phyloP scores from a whole-genome alignment of 2,329 filamentous ascomycete species.

The Ceratocystis lukuohia region DNA sequence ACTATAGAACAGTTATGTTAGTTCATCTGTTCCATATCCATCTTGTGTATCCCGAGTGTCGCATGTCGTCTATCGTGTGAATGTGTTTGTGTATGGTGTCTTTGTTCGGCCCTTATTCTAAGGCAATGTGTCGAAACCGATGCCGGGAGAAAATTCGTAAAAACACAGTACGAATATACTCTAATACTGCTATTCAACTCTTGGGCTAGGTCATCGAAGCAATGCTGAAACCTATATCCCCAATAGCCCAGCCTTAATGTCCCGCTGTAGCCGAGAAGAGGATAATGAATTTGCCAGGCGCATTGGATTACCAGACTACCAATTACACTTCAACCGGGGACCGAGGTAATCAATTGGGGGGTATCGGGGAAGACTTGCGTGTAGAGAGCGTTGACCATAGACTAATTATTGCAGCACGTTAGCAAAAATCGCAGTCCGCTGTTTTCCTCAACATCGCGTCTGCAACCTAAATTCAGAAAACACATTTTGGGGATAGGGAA shows the following conservation, averaged over 20 bases:
- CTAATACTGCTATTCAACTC: background rate
- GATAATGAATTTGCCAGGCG: background rate
- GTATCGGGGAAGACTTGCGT: constrained; percentile 34
- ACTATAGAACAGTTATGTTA: constrained; percentile 36
- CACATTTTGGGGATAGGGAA: constrained; percentile 26
- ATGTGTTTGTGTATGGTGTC: background rate
- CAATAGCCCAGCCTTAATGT: background rate
- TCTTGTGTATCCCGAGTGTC: background rate
- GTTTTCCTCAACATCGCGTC: background rate
- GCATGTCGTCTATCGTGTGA: background rate
- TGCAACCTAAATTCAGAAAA: background rate
- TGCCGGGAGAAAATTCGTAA: background rate
- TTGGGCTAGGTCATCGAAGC: background rate
- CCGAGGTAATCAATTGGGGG: background rate
- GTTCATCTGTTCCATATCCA: background rate
- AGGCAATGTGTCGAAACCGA: background rate
- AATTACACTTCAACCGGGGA: background rate
- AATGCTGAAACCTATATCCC: background rate
- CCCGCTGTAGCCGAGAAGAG: background rate
- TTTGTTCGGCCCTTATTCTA: background rate
- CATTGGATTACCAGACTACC: background rate
- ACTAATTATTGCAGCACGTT: constrained; percentile 24
- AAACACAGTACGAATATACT: background rate
- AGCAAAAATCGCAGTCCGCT: background rate
- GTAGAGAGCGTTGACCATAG: constrained; percentile 40